Evolutionary conservation across 2,329 filamentous ascomycete genomes (phyloP).

Genomic region (Annulohypoxylon truncatum): DNA sequence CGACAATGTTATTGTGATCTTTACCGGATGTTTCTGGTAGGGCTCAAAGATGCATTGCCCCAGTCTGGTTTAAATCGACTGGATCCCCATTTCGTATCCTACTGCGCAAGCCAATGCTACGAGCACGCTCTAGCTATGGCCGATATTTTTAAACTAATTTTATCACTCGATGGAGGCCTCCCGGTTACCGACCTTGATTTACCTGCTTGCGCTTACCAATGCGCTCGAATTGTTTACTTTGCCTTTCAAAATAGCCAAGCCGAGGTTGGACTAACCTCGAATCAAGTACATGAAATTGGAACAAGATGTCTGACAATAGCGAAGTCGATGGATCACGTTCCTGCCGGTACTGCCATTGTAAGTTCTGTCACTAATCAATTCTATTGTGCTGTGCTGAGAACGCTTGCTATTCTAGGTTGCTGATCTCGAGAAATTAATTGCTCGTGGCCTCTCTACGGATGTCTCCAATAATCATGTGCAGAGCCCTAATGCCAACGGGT

Average conservation of each 20-base stretch:
- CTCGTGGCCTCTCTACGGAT: constrained; percentile 55
- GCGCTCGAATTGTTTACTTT: constrained; percentile 64
- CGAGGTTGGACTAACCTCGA: constrained; percentile 58
- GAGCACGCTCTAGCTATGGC: constrained; percentile 67
- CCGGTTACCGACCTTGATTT: constrained; percentile 67
- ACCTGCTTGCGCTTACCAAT: constrained; percentile 67
- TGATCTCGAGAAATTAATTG: constrained; percentile 65
- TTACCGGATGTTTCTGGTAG: constrained; percentile 64
- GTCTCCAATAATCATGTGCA: constrained; percentile 49
- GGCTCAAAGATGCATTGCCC: constrained; percentile 64
- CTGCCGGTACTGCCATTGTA: constrained; percentile 62
- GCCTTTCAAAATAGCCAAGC: constrained; percentile 59
- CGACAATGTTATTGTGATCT: constrained; percentile 68
- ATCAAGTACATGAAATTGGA: constrained; percentile 62
- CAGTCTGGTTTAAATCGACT: constrained; percentile 58
- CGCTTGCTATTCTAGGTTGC: constrained; percentile 47
- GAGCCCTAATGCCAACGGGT: constrained; percentile 43
- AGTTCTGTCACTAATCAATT: constrained; percentile 41
- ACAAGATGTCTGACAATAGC: constrained; percentile 64
- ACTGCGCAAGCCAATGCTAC: constrained; percentile 63
- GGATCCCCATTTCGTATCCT: constrained; percentile 61
- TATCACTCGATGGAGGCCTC: constrained; percentile 62
- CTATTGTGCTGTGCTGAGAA: constrained; percentile 34
- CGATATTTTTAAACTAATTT: constrained; percentile 64
- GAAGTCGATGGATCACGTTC: constrained; percentile 62